A percentile compares a stretch with the other conserved stretches of the same genome.
phyloP scores from a whole-genome alignment of 1,139 yeast species.

The Zygosaccharomyces pseudobailii region DNA sequence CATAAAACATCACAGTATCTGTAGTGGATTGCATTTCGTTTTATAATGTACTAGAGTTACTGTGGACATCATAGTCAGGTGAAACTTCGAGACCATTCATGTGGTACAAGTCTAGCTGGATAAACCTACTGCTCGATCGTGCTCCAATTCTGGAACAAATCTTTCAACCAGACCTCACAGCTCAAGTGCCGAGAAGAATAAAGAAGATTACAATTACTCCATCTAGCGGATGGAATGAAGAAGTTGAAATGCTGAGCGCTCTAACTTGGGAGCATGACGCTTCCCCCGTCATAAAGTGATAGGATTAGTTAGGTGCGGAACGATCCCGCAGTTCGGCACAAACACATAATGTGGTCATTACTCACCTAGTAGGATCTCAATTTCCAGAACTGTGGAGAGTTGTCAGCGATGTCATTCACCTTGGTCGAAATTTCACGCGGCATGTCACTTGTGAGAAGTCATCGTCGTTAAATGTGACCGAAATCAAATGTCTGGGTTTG shows the following conservation, averaged over 20 bases:
- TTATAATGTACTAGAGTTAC: no score
- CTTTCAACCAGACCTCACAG: slow-evolving; percentile 2
- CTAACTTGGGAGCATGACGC: slow-evolving; percentile 28
- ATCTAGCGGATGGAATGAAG: slow-evolving; percentile 5
- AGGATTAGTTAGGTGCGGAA: slow-evolving; percentile 10
- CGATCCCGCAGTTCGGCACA: slow-evolving; percentile 23
- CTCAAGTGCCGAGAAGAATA: slow-evolving; percentile 5
- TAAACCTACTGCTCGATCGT: slow-evolving; percentile 8
- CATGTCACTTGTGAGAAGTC: slow-evolving; percentile 39
- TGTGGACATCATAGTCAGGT: slow-evolving; percentile 5
- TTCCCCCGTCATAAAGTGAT: slow-evolving; percentile 16
- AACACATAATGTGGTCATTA: slow-evolving; percentile 17
- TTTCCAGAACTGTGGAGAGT: slow-evolving; percentile 19
- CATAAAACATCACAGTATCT: no score
- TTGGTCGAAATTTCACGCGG: slow-evolving; percentile 57
- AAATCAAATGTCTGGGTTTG: neutral
- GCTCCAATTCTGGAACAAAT: slow-evolving; percentile 2
- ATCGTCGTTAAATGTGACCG: slow-evolving; percentile 28
- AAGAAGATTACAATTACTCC: neutral
- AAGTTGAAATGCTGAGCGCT: slow-evolving; percentile 22
- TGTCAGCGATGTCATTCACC: slow-evolving; percentile 35
- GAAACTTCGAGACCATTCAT: slow-evolving; percentile 7
- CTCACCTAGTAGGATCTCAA: slow-evolving; percentile 13
- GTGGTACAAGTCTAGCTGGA: slow-evolving; percentile 4
- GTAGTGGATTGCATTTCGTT: no score